Conservation (phyloP, 768 basidiomycete genomes). For the Boletus coccyginus region DNA sequence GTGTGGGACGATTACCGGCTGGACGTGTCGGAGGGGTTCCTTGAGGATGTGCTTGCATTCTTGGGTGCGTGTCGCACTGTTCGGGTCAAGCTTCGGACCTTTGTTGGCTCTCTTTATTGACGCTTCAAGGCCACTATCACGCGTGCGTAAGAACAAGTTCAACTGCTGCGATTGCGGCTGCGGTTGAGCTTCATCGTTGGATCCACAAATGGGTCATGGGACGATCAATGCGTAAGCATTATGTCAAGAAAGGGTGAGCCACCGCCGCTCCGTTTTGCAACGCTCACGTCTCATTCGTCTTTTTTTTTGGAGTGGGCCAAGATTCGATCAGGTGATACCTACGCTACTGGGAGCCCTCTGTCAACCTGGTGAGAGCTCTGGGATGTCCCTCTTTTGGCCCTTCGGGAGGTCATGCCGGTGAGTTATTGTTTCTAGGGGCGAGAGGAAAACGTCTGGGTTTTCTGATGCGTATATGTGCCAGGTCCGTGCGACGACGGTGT, state of each 20-base stretch:
- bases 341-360: constrained; percentile 91
- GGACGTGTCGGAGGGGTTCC: constrained; percentile 68
- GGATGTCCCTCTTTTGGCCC: constrained; percentile 86
- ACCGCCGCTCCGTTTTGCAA: too few relatives aligned
- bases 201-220: constrained; percentile 47
- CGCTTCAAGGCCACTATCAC: constrained; percentile 64
- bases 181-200: constrained; percentile 55
- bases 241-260: constrained; percentile 76
- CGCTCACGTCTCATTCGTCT: too few relatives aligned
- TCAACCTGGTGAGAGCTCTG: constrained; percentile 90
- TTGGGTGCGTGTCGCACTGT: constrained; percentile 51
- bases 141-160: constrained; percentile 73
- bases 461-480: constrained; percentile 29
- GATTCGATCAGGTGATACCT: constrained; percentile 93
- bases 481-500: constrained; percentile 89
- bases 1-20: constrained; percentile 96
- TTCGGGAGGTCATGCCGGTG: constrained; percentile 89
- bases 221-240: constrained; percentile 56
- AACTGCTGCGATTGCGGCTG: constrained; percentile 73
- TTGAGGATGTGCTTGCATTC: constrained; percentile 56
- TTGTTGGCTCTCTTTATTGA: too few relatives aligned
- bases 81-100: not conserved
- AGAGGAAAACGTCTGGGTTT: not conserved
- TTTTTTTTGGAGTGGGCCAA: constrained; percentile 53
- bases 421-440: constrained; percentile 17